Evolutionary conservation across 2,329 filamentous ascomycete species (phyloP), one percentile per base, ranked within the genome.

Genomic region (Alternaria triticimaculans): DNA sequence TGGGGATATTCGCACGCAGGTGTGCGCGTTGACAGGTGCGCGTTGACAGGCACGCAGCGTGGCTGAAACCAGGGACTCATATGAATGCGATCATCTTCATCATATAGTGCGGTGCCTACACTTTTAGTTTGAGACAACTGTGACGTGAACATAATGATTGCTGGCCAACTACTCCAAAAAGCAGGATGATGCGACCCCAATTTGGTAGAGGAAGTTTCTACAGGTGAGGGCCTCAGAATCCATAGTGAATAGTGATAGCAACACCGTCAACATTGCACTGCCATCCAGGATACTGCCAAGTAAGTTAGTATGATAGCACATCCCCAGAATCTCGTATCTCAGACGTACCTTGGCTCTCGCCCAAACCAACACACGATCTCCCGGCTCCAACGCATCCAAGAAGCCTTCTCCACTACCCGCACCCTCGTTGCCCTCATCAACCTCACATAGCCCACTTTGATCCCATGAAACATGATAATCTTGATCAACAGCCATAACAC

Each of bases 301-400:
- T n/a, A 41, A 8, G 44, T 69, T n/a, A 73, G 64, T 15, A 18
- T 41, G 37, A 3, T 1, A 18, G 3, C 37, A 1, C 1, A 41
- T 4, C 15, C 37, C 6, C 37, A 0, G n/a, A 18, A 41, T 41
- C 37, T 41, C 37, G 37, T 1, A 41, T 25, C 28, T 23, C 23
- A 43, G 18, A 65, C 72, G 37, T 65, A 76, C 77, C 71, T 76
- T 78, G 5, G 76, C 77, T 41, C 77, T 68, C 0, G 76, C 77
- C 76, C 75, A 78, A 1, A 79, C 62, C 7, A 76, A 33, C 7
- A 80, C 37, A 14, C 58, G 54, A 64, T 80, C 78, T 7, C 74
- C 75, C 5, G 71, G 65, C 43, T 58, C 59, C 55, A 80, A 56
- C 44, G 58, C 65, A 8, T 71, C 45, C 21, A 79, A 23, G 55